A percentile compares a stretch with the other conserved stretches of the same genome.
phyloP scores from a whole-genome alignment of 2,329 filamentous ascomycete species.

The Lecanicillium sp. region DNA sequence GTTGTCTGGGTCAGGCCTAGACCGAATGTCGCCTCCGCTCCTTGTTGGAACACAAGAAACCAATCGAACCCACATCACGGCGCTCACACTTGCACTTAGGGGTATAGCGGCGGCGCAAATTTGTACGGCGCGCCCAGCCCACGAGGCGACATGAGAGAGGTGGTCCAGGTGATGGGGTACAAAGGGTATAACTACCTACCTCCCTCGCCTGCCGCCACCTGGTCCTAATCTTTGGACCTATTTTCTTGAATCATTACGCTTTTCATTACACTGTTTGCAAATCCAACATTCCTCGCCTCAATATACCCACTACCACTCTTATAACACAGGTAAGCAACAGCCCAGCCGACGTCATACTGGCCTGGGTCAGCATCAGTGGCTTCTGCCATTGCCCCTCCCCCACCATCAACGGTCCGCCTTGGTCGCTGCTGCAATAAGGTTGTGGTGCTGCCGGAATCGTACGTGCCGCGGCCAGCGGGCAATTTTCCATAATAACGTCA shows the following conservation, averaged over 20 bases:
- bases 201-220: background rate
- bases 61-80: constrained; percentile 14
- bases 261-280: background rate
- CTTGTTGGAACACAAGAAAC: constrained; percentile 10
- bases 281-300: background rate
- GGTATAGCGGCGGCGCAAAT: constrained; percentile 38
- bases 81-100: constrained; percentile 53
- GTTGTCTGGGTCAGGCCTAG: constrained; percentile 6
- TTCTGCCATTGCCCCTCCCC: constrained; percentile 15
- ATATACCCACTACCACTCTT: background rate
- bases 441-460: background rate
- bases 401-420: constrained; percentile 5
- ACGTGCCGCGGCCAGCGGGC: background rate
- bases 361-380: no score
- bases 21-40: constrained; percentile 8
- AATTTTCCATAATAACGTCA: background rate
- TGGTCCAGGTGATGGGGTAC: background rate
- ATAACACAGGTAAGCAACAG: constrained; percentile 3
- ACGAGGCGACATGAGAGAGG: constrained; percentile 6
- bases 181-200: constrained; percentile 10
- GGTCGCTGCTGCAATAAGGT: background rate
- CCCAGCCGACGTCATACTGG: constrained; percentile 5
- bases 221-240: background rate
- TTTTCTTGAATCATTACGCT: background rate
- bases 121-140: constrained; percentile 6